Evolutionary conservation across 768 basidiomycete species (phyloP).

Genomic region (Suillus lakei): DNA sequence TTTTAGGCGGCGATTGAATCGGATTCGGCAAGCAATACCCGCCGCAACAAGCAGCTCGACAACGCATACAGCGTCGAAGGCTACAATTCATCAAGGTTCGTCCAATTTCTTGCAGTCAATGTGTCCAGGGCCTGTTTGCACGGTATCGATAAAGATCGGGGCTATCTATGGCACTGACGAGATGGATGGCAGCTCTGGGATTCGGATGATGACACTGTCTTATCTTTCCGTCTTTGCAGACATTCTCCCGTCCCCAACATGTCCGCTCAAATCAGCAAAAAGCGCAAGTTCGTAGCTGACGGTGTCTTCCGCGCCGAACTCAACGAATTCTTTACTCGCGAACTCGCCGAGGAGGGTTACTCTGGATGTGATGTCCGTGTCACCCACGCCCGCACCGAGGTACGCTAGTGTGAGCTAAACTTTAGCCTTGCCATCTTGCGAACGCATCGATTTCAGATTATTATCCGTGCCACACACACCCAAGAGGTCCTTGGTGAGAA

Average conservation of each 20-base stretch:
- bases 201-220: constrained; percentile 12
- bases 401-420: constrained; percentile 33
- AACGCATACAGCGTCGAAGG: constrained; percentile 10
- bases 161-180: neutral
- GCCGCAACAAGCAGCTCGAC: constrained; percentile 6
- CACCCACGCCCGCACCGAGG: constrained; percentile 98
- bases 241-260: constrained; percentile 49
- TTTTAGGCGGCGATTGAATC: constrained; percentile 28
- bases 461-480: constrained; percentile 99
- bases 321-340: constrained; percentile 98
- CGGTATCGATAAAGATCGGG: neutral
- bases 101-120: constrained; percentile 2
- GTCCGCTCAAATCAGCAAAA: constrained; percentile 93
- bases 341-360: constrained; percentile 99
- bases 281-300: constrained; percentile 98
- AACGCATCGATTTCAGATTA: constrained; percentile 63
- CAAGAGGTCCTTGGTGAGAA: constrained; percentile 99
- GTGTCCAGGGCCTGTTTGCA: constrained; percentile 1
- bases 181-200: constrained; percentile 9
- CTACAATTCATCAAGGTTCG: constrained; percentile 12
- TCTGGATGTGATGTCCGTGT: constrained; percentile 99
- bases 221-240: constrained; percentile 11
- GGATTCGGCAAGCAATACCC: constrained; percentile 9
- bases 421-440: constrained; percentile 3
- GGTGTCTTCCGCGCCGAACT: constrained; percentile 99